Conservation (phyloP, 1,139 yeast genomes). For the Saccharomyces hybrid region DNA sequence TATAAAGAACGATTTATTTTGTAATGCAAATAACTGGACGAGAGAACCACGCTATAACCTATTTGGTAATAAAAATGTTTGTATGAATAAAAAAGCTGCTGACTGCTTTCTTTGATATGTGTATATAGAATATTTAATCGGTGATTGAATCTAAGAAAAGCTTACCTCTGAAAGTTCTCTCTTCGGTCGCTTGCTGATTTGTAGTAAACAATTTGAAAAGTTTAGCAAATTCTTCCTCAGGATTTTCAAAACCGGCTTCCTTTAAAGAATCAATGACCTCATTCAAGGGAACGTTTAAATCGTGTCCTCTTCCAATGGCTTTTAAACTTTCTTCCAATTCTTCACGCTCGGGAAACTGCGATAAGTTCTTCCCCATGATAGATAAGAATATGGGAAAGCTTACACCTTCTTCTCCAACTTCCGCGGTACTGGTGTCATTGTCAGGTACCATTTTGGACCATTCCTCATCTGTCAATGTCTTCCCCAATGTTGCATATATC, state of each 20-base stretch:
- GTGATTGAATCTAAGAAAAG: slow-evolving; percentile 52
- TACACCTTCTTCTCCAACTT: slow-evolving; percentile 35
- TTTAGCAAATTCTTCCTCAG: slow-evolving; percentile 42
- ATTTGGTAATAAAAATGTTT: neutral
- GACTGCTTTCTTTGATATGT: neutral
- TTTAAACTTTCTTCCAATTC: slow-evolving; percentile 60
- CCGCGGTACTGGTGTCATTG: slow-evolving; percentile 12
- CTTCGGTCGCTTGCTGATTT: slow-evolving; percentile 50
- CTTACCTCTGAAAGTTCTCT: slow-evolving; percentile 46
- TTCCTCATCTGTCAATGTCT: slow-evolving; percentile 36
- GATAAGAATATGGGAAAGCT: slow-evolving; percentile 67
- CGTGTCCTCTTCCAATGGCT: slow-evolving; percentile 45
- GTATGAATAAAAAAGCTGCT: neutral
- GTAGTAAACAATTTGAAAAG: slow-evolving; percentile 51
- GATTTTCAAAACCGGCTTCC: slow-evolving; percentile 45
- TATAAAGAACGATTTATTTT: neutral
- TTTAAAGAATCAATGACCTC: slow-evolving; percentile 46
- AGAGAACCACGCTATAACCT: neutral
- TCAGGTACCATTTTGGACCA: slow-evolving; percentile 43
- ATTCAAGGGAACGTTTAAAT: slow-evolving; percentile 38
- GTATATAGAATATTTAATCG: slow-evolving; percentile 13
- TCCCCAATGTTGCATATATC: slow-evolving; percentile 48
- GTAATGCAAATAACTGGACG: neutral
- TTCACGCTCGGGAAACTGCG: slow-evolving; percentile 50
- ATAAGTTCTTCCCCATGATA: slow-evolving; percentile 54